Percentiles rank a stretch among this genome's conserved stretches.
phyloP scores from a whole-genome alignment of 2,329 filamentous ascomycete genomes.

The Orbilia blumenaviensis region DNA sequence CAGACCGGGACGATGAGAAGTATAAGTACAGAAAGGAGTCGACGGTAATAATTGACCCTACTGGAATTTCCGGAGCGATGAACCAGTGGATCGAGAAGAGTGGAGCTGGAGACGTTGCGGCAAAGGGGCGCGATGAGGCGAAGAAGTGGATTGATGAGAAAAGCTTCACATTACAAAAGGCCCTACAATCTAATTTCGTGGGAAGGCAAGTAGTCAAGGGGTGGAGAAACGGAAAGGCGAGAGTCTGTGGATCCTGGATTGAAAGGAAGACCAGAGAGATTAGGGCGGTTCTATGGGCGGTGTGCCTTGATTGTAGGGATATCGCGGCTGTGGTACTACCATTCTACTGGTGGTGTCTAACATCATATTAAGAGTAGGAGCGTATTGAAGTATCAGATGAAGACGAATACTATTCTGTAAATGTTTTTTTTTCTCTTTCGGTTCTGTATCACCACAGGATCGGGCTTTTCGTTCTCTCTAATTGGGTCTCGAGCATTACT shows the following conservation, averaged over 20 bases:
- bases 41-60: conserved; percentile 28
- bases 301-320: conserved; percentile 28
- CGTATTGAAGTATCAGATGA: background rate
- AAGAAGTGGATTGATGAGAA: conserved; percentile 51
- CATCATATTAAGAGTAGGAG: conserved; percentile 11
- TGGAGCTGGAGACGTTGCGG: conserved; percentile 31
- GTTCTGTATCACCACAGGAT: background rate
- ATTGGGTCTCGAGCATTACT: conserved; percentile 1
- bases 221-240: conserved; percentile 39
- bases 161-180: conserved; percentile 50
- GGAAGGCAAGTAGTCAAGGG: conserved; percentile 40
- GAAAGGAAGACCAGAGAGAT: conserved; percentile 30
- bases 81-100: conserved; percentile 47
- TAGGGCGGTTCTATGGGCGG: conserved; percentile 17
- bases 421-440: conserved; percentile 14
- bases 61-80: conserved; percentile 35
- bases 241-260: conserved; percentile 27
- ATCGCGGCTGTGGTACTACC: conserved; percentile 29
- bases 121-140: conserved; percentile 40
- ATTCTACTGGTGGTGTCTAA: conserved; percentile 45
- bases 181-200: conserved; percentile 33
- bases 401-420: background rate
- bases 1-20: conserved; percentile 47
- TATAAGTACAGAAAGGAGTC: conserved; percentile 48
- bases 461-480: background rate